Evolutionary conservation across 106 monocot genomes (phyloP).

Genomic region (Dendrobium catenatum): DNA sequence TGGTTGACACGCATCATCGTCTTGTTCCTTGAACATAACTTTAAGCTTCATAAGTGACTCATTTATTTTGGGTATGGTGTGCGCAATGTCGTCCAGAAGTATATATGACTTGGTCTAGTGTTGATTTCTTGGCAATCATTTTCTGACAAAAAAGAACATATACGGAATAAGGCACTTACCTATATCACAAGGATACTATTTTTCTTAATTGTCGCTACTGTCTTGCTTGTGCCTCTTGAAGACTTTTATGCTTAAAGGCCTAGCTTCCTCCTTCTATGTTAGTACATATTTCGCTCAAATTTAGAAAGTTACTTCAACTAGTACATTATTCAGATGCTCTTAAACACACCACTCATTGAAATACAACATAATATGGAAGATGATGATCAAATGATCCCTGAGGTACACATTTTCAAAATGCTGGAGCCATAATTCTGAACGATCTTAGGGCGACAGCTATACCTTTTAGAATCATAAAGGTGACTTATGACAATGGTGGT

Average conservation of each 20-base stretch:
- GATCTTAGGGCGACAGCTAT: conserved; percentile 41
- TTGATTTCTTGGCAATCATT: conserved; percentile 64
- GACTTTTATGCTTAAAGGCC: conserved; percentile 65
- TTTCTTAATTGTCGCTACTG: conserved; percentile 59
- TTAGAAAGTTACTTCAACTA: conserved; percentile 79
- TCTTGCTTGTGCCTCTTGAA: conserved; percentile 51
- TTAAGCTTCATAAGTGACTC: conserved; percentile 57
- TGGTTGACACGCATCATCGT: conserved; percentile 59
- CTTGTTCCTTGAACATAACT: conserved; percentile 54
- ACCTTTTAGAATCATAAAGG: conserved; percentile 15
- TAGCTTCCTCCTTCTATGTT: conserved; percentile 86
- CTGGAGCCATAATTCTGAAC: conserved; percentile 48
- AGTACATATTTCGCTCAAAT: conserved; percentile 85
- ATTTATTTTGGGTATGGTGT: conserved; percentile 92
- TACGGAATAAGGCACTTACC: conserved; percentile 17
- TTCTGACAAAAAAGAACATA: conserved; percentile 45
- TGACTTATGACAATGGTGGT: conserved; percentile 1
- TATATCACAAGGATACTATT: conserved; percentile 60
- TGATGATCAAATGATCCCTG: conserved; percentile 46
- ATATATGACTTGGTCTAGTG: conserved; percentile 69
- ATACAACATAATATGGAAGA: conserved; percentile 31
- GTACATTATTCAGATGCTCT: conserved; percentile 80
- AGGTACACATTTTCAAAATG: conserved; percentile 69
- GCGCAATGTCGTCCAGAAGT: conserved; percentile 59
- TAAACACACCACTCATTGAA: conserved; percentile 57